Conservation (phyloP, 805 yeast genomes). For the Wickerhamiella hasegawae region DNA sequence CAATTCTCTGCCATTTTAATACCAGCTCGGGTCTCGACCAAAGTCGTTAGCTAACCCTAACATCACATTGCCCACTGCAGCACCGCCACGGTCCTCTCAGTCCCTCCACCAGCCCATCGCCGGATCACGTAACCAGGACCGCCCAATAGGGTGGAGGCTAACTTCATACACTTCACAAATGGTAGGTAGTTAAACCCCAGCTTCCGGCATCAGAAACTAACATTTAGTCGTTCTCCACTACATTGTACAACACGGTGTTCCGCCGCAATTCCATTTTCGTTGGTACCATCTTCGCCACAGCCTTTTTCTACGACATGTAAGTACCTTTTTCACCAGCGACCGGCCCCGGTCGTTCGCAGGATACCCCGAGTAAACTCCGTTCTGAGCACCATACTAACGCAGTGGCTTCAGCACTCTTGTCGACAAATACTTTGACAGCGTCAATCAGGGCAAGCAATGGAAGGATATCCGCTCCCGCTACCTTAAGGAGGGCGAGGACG, state of each 20-base stretch:
- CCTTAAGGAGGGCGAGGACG: slow-evolving; percentile 16
- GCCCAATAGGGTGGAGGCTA: slow-evolving; percentile 2
- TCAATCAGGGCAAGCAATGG: slow-evolving; percentile 24
- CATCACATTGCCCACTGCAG: too few relatives aligned
- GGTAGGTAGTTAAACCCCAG: slow-evolving; percentile 8
- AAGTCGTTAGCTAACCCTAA: too few relatives aligned
- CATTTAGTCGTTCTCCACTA: slow-evolving; percentile 26
- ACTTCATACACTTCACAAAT: slow-evolving; percentile 3
- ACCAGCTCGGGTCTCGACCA: too few relatives aligned
- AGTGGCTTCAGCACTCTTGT: slow-evolving; percentile 21
- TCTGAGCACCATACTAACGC: slow-evolving; percentile 8
- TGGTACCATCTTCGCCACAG: slow-evolving; percentile 64
- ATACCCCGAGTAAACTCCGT: background rate
- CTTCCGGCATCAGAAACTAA: background rate
- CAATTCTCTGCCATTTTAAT: too few relatives aligned
- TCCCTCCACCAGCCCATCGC: too few relatives aligned
- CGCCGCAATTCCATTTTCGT: slow-evolving; percentile 87
- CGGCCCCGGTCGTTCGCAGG: too few relatives aligned
- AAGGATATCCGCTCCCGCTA: slow-evolving; percentile 18
- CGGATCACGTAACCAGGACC: too few relatives aligned
- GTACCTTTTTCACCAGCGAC: slow-evolving; percentile 2
- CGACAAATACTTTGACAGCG: slow-evolving; percentile 22
- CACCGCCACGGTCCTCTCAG: too few relatives aligned
- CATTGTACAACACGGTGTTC: slow-evolving; percentile 50
- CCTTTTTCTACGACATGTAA: slow-evolving; percentile 51